phyloP scores from a whole-genome alignment of 2,329 filamentous ascomycete species.

The Coleophoma cylindrospora region DNA sequence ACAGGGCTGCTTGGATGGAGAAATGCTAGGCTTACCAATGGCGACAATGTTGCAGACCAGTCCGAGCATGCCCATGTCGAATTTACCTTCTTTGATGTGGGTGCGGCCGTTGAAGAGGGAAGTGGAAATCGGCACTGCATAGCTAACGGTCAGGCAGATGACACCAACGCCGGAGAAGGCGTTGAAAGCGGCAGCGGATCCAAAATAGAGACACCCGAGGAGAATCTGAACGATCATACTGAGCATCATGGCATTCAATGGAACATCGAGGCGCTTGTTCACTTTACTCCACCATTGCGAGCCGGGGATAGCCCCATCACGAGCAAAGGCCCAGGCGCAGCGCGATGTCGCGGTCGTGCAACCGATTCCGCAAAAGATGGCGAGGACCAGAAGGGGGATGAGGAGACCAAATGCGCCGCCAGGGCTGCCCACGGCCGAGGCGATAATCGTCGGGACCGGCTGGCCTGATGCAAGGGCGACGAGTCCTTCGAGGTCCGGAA shows the following conservation, averaged over 20 bases:
- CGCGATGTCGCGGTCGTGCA: constrained; percentile 66
- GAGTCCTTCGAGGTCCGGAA: constrained; percentile 56
- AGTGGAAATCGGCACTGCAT: constrained; percentile 61
- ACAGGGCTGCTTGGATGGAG: neutral
- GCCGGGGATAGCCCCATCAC: constrained; percentile 65
- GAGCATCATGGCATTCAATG: constrained; percentile 69
- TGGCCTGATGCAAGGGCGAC: constrained; percentile 49
- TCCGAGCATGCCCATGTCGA: constrained; percentile 59
- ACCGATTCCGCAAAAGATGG: constrained; percentile 61
- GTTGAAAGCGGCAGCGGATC: constrained; percentile 64
- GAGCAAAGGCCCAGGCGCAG: constrained; percentile 65
- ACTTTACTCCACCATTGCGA: constrained; percentile 56
- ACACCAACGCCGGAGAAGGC: constrained; percentile 68
- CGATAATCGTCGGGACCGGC: constrained; percentile 61
- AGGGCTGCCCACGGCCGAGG: constrained; percentile 32
- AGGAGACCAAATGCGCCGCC: constrained; percentile 59
- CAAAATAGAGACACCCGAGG: constrained; percentile 65
- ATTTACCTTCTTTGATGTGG: constrained; percentile 43
- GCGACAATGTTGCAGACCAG: constrained; percentile 58
- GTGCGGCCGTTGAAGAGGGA: constrained; percentile 56
- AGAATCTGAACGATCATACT: constrained; percentile 60
- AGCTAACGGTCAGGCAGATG: constrained; percentile 64
- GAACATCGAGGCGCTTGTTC: constrained; percentile 57
- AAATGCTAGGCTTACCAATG: constrained; percentile 42
- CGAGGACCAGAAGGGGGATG: constrained; percentile 61